Conservation (phyloP, 2,329 filamentous ascomycete genomes). For the Fusarium sp. region DNA sequence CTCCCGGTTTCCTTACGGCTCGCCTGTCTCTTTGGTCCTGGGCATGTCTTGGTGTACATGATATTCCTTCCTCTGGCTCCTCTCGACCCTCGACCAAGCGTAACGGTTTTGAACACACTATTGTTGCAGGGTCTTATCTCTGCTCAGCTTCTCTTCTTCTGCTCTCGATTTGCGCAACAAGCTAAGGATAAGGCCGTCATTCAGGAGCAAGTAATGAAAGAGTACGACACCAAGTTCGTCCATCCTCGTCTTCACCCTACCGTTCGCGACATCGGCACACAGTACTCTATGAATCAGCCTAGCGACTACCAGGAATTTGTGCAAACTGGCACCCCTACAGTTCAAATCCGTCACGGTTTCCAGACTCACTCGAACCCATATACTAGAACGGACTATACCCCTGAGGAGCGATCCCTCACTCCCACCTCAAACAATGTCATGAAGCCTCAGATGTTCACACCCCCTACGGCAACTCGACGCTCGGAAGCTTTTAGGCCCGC, state of each 20-base stretch:
- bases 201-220: constrained; percentile 91
- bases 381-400: constrained; percentile 65
- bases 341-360: constrained; percentile 80
- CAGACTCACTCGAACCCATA: constrained; percentile 85
- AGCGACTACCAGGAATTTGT: constrained; percentile 60
- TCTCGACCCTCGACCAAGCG: constrained; percentile 83
- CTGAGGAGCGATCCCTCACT: constrained; percentile 61
- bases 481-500: constrained; percentile 55
- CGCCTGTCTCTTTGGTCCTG: constrained; percentile 92
- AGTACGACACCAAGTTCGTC: constrained; percentile 97
- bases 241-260: constrained; percentile 88
- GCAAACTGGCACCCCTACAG: constrained; percentile 66
- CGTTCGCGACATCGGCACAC: constrained; percentile 82
- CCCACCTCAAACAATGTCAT: constrained; percentile 55
- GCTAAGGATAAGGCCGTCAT: constrained; percentile 86
- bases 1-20: constrained; percentile 84
- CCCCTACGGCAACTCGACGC: constrained; percentile 51
- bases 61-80: constrained; percentile 84
- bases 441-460: constrained; percentile 61
- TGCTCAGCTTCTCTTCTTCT: constrained; percentile 79
- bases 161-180: constrained; percentile 83
- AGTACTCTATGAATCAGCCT: constrained; percentile 70
- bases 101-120: constrained; percentile 87
- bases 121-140: constrained; percentile 81
- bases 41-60: constrained; percentile 91